phyloP scores from a whole-genome alignment of 306 rosid species.

The Mimosa bimucronata region DNA sequence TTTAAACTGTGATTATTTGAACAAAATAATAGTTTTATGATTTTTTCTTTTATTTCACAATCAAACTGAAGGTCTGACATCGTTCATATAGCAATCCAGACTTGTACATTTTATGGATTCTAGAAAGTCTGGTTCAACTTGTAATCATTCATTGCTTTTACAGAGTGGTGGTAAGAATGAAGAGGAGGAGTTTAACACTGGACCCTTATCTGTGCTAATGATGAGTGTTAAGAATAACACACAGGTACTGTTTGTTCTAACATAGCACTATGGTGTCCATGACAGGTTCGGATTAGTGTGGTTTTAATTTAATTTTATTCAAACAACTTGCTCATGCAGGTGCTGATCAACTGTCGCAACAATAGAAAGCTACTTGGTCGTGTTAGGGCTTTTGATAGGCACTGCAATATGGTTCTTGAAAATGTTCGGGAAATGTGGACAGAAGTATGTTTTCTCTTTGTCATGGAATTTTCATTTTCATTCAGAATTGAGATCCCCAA shows the following conservation, averaged over 20 bases:
- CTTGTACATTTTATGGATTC: background rate
- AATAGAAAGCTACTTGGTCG: slow-evolving; percentile 89
- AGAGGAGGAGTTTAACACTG: slow-evolving; percentile 94
- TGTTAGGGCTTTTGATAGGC: slow-evolving; percentile 92
- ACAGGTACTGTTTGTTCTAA: slow-evolving; percentile 54
- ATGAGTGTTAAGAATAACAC: slow-evolving; percentile 94
- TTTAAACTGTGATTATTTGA: background rate
- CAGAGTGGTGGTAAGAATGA: slow-evolving; percentile 61
- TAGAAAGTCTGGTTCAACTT: background rate
- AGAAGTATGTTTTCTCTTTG: slow-evolving; percentile 56
- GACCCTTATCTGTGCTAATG: slow-evolving; percentile 90
- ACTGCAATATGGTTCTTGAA: slow-evolving; percentile 96
- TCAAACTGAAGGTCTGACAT: background rate
- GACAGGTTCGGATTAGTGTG: background rate
- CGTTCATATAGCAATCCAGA: background rate
- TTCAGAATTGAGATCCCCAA: background rate
- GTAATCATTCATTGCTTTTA: background rate
- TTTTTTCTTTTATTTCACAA: background rate
- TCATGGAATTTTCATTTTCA: background rate
- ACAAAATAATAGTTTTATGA: background rate
- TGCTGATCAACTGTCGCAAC: slow-evolving; percentile 87
- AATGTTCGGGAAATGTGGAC: slow-evolving; percentile 99
- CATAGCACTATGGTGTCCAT: background rate
- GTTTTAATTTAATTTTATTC: background rate
- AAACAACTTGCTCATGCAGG: slow-evolving; percentile 42